Conservation (phyloP, 768 basidiomycete genomes). For the Clitopilus passeckerianus region DNA sequence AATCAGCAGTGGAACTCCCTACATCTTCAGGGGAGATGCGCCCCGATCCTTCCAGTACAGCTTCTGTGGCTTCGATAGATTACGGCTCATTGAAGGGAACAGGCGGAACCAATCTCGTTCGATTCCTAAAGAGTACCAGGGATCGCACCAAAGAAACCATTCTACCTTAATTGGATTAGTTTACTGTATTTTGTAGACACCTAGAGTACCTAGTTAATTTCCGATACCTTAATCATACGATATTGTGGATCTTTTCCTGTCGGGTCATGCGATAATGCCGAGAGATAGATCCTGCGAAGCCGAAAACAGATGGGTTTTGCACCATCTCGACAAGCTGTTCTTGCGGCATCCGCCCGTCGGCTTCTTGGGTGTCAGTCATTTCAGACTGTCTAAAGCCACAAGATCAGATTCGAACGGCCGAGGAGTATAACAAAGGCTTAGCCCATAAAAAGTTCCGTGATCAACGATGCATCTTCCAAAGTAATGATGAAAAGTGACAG, state of each 20-base stretch:
- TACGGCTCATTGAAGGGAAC: slow-evolving; percentile 48
- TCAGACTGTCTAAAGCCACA: too few species aligned
- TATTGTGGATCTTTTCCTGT: not conserved
- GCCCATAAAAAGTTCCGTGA: too few species aligned
- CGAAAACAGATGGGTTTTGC: not conserved
- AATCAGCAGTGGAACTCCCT: slow-evolving; percentile 18
- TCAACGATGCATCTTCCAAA: too few species aligned
- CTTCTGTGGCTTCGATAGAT: not conserved
- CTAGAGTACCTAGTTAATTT: not conserved
- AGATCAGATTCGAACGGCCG: too few species aligned
- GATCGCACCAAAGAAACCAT: slow-evolving; percentile 54
- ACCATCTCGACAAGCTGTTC: not conserved
- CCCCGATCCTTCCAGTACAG: not conserved
- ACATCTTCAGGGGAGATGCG: not conserved
- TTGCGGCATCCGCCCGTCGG: too few species aligned
- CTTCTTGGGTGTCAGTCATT: too few species aligned
- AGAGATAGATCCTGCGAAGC: not conserved
- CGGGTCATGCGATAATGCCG: not conserved
- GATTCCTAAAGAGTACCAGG: slow-evolving; percentile 69
- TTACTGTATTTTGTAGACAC: not conserved
- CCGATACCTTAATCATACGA: not conserved
- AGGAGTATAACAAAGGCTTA: too few species aligned
- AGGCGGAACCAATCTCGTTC: slow-evolving; percentile 75
- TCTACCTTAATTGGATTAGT: not conserved
- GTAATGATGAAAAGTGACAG: too few species aligned